Evolutionary conservation across 805 yeast species (phyloP), one percentile per base, ranked within the genome.

Genomic region (Blastobotrys chiropterorum): DNA sequence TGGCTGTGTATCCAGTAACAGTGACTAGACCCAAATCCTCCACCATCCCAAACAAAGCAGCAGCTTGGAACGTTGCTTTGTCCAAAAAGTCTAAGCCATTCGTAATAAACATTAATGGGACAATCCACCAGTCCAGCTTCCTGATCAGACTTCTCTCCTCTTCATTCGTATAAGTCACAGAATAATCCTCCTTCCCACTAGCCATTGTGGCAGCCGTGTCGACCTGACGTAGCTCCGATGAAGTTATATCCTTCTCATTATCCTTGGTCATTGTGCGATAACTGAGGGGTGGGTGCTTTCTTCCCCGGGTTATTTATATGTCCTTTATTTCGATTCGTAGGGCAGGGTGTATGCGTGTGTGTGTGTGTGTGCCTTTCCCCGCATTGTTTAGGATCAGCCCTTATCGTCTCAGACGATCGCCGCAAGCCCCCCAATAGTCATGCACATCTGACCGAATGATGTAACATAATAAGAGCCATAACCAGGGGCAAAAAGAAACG

Each of bases 61-160:
- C 83, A 57, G 79, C 81, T 1, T 71, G 57, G 46, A 81, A 62
- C 59, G 80, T 80, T 46, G 72, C 73, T 56, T 86, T 67, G 63
- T 81, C 85, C 52, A 79, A 63, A 57, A 80, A 79, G 49, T 81
- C 68, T 5, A 81, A 80, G 42, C 77, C 67, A 60, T 80, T 81
- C 76, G 81, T 72, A 47, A 80, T 53, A 52, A 78, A 76, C 0
- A 83, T 82, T 67, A 81, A 70, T 17, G 79, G 65, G 3, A 81
- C 68, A 17, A 82, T 83, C 46, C 72, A 64, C 68, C 70, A 71
- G 53, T 83, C 85, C 46, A 78, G 68, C 57, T 78, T 80, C 60
- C 80, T 60, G 3, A 74, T 61, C 2, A 81, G 61, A 38, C 65
- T 70, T 21, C 64, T 45, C 44, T 63, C 67, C 44, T 64, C 67